Conservation (phyloP, 2,329 filamentous ascomycete genomes). For the Cladosporium oxysporum region DNA sequence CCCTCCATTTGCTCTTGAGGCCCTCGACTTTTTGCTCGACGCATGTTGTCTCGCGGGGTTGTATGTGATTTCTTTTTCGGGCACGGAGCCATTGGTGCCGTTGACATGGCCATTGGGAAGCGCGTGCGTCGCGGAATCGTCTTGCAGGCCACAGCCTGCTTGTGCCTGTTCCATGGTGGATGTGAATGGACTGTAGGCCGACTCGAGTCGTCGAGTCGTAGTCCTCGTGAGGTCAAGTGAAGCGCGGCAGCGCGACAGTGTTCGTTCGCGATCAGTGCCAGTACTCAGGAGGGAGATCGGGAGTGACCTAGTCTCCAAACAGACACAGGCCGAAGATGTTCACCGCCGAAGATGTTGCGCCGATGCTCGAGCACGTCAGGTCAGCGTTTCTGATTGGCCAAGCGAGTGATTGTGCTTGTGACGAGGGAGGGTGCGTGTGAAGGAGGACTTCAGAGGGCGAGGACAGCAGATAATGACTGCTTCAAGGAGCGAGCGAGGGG, state of each 20-base stretch:
- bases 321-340: background rate
- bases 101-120: background rate
- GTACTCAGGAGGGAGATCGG: background rate
- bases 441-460: background rate
- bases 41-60: background rate
- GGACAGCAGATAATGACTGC: background rate
- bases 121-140: background rate
- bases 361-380: background rate
- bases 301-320: background rate
- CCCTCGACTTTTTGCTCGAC: background rate
- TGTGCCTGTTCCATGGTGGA: constrained; percentile 18
- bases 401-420: background rate
- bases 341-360: constrained; percentile 5
- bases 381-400: background rate
- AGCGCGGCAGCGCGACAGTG: constrained; percentile 1
- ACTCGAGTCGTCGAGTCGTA: background rate
- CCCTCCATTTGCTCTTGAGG: constrained; percentile 10
- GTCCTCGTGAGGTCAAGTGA: background rate
- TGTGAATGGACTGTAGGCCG: background rate
- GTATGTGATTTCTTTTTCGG: constrained; percentile 4
- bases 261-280: background rate
- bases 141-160: constrained; percentile 18
- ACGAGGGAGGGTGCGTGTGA: background rate
- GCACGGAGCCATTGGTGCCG: constrained; percentile 4
- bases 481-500: constrained; percentile 11